These are phyloP conservation scores for Colletotrichum cereale DNA, from an alignment of 2,329 filamentous ascomycete species.

Conservation along the genomic window DNA sequence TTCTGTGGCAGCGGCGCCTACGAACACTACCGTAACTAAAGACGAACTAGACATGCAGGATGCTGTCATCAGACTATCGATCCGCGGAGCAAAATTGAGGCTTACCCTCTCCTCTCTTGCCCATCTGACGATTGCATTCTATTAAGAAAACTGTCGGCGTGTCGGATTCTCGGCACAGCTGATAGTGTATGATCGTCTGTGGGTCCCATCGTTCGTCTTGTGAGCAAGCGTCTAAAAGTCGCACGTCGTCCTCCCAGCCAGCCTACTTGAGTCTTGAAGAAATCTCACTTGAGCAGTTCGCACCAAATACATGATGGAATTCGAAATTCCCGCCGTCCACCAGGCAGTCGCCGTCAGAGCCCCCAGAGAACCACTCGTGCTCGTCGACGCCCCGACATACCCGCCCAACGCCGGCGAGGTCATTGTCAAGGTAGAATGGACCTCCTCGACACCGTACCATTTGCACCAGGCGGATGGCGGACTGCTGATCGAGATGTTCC, in stretches of 20 bases:
- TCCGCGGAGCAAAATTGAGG: conserved; percentile 12
- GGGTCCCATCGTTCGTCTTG: background rate
- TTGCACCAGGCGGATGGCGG: conserved; percentile 73
- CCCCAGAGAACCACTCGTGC: conserved; percentile 43
- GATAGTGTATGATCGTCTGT: conserved; percentile 2
- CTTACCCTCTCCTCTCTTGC: conserved; percentile 8
- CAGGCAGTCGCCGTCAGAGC: conserved; percentile 44
- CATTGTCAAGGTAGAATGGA: conserved; percentile 67
- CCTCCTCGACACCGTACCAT: conserved; percentile 71
- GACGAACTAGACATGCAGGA: conserved; percentile 34
- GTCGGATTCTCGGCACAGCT: no score
- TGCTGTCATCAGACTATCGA: conserved; percentile 37
- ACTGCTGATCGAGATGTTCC: conserved; percentile 62
- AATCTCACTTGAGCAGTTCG: background rate
- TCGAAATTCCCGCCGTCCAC: conserved; percentile 45
- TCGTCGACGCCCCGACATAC: conserved; percentile 45
- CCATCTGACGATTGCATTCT: background rate
- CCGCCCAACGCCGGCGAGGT: conserved; percentile 60
- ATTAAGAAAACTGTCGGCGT: background rate
- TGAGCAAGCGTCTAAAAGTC: background rate
- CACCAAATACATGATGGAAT: conserved; percentile 26
- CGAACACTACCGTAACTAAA: conserved; percentile 7
- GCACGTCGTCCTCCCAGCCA: background rate
- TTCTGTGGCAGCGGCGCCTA: background rate
- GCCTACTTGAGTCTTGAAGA: background rate